Conservation (phyloP, 2,329 filamentous ascomycete genomes). For the Cryphonectria naterciae region DNA sequence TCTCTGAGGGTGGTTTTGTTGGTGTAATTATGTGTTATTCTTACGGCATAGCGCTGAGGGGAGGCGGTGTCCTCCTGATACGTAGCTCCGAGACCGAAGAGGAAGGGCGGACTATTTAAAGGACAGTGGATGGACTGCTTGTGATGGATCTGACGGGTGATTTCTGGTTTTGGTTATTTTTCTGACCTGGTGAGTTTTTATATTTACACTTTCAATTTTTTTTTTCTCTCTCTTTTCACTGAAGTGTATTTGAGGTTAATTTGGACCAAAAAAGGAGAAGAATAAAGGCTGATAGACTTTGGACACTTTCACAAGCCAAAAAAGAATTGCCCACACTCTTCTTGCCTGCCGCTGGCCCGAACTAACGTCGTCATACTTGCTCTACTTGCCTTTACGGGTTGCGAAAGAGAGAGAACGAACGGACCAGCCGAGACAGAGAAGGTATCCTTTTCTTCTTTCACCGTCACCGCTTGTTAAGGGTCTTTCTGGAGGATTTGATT, state of each 20-base stretch:
- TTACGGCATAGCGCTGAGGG: slow-evolving; percentile 13
- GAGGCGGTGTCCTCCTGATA: slow-evolving; percentile 6
- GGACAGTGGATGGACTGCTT: background rate
- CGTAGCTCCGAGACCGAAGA: background rate
- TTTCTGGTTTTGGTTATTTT: background rate
- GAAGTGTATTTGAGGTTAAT: background rate
- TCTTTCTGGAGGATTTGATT: background rate
- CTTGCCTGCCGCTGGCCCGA: background rate
- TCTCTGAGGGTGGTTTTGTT: background rate
- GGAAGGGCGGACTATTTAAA: background rate
- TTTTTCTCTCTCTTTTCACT: background rate
- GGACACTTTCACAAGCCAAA: slow-evolving; percentile 6
- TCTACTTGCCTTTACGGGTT: background rate
- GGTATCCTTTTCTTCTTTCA: background rate
- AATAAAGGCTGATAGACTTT: background rate
- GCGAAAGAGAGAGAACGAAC: slow-evolving; percentile 1
- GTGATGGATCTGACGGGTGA: background rate
- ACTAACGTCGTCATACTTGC: background rate
- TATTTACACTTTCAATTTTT: background rate
- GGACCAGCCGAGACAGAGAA: background rate
- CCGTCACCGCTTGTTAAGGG: background rate
- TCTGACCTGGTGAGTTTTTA: background rate
- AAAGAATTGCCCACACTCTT: background rate
- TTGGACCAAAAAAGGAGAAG: background rate
- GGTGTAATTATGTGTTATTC: slow-evolving; percentile 9